Conservation (phyloP, 148 eudicot species). For the Rhododendron mucronatum region DNA sequence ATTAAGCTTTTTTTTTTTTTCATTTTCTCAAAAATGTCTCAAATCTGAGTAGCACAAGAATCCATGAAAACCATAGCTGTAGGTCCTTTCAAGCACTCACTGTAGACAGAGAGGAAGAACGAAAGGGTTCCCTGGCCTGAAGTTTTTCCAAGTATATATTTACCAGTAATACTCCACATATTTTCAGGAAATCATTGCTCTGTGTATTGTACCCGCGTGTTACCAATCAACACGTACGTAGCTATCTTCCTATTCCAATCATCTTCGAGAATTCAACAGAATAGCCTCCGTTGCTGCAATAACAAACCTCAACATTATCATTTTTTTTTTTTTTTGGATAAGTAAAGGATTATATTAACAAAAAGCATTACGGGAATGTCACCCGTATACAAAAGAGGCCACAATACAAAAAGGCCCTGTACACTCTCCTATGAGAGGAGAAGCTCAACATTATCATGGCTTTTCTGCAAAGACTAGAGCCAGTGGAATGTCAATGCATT, state of each 20-base stretch:
- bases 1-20: slow-evolving; percentile 7
- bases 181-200: not conserved
- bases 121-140: not conserved
- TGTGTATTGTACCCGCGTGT: not conserved
- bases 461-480: not conserved
- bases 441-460: not conserved
- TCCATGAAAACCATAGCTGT: not conserved
- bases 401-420: too few species aligned
- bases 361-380: too few species aligned
- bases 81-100: slow-evolving; percentile 1
- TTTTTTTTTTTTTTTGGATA: too few species aligned
- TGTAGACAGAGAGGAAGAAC: not conserved
- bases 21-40: slow-evolving; percentile 11
- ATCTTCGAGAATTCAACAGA: slow-evolving; percentile 26
- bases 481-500: not conserved
- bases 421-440: too few species aligned
- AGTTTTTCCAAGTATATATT: not conserved
- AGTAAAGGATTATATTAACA: too few species aligned
- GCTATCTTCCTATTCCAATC: not conserved
- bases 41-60: not conserved
- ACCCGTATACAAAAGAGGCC: too few species aligned
- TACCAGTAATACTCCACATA: not conserved
- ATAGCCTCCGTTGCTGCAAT: slow-evolving; percentile 41
- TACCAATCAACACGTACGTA: not conserved
- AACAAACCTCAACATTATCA: slow-evolving; percentile 2